Percentiles rank a stretch among this genome's conserved stretches.
Evolutionary conservation across 352 stramenopile species (phyloP).

Genomic region (Pythium diclinum): DNA sequence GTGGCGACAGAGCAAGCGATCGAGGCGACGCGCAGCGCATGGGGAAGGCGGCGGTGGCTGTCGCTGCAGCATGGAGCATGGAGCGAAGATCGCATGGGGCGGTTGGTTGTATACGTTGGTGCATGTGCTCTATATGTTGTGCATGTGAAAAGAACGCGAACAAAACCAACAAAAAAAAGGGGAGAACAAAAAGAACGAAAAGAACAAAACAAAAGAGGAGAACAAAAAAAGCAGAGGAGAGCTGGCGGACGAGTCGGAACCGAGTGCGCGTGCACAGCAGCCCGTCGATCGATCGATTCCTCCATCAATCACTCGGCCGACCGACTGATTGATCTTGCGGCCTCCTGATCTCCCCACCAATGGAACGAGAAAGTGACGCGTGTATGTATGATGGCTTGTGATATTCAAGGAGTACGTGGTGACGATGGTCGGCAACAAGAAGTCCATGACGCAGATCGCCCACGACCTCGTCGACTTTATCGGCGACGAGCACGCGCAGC

Average conservation of each 20-base stretch:
- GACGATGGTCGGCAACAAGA: constrained; percentile 87
- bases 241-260: not conserved
- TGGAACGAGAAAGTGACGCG: constrained; percentile 24
- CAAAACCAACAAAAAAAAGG: constrained; percentile 19
- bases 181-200: constrained; percentile 20
- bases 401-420: constrained; percentile 74
- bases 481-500: constrained; percentile 67
- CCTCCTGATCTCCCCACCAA: not conserved
- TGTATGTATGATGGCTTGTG: constrained; percentile 16
- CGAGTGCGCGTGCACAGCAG: not conserved
- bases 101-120: constrained; percentile 18
- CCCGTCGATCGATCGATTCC: constrained; percentile 1
- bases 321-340: constrained; percentile 7
- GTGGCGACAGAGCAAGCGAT: constrained; percentile 1
- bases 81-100: not conserved
- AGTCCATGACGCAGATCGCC: constrained; percentile 80
- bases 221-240: constrained; percentile 19
- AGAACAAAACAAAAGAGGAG: constrained; percentile 15
- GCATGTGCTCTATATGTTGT: constrained; percentile 14
- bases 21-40: constrained; percentile 1
- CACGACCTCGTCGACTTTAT: constrained; percentile 84
- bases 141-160: constrained; percentile 33
- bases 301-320: constrained; percentile 8
- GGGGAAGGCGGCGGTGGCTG: not conserved
- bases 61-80: constrained; percentile 15